A percentile compares a stretch with the other conserved stretches of the same genome.
Conservation (phyloP, 2,329 filamentous ascomycete genomes). For the Fonsecaea pedrosoi region DNA sequence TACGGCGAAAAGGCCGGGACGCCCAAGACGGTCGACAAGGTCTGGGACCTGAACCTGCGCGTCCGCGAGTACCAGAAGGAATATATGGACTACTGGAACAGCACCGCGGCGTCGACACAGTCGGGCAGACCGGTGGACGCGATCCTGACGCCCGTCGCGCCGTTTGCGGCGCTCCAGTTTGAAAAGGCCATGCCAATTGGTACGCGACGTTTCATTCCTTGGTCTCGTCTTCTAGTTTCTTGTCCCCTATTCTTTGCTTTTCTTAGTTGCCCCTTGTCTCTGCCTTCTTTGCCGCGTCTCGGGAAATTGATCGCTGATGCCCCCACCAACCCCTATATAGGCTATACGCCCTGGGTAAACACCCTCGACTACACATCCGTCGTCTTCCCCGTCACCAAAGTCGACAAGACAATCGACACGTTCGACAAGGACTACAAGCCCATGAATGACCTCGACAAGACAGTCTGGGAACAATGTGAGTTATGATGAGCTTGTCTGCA, state of each 20-base stretch:
- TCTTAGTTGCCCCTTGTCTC: too few species aligned
- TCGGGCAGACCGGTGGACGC: background rate
- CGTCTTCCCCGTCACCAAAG: conserved; percentile 64
- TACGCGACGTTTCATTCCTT: background rate
- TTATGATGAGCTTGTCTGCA: too few species aligned
- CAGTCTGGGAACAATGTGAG: background rate
- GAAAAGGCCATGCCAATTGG: background rate
- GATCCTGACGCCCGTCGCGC: background rate
- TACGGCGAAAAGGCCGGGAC: background rate
- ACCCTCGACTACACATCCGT: conserved; percentile 69
- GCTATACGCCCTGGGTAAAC: conserved; percentile 62
- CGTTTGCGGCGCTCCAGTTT: background rate
- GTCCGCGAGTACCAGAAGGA: conserved; percentile 19
- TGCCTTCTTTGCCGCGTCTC: too few species aligned
- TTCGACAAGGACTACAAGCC: conserved; percentile 46
- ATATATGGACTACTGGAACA: conserved; percentile 34
- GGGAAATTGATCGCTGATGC: background rate
- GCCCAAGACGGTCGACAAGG: background rate
- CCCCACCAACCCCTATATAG: background rate
- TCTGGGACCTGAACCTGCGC: conserved; percentile 5
- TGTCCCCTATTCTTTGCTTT: too few species aligned
- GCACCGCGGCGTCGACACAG: background rate
- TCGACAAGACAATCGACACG: conserved; percentile 51
- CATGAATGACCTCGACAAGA: conserved; percentile 52
- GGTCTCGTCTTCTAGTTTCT: too few species aligned